Evolutionary conservation across 768 basidiomycete genomes (phyloP).

Genomic region (Pilatotrama ljubarskyi): DNA sequence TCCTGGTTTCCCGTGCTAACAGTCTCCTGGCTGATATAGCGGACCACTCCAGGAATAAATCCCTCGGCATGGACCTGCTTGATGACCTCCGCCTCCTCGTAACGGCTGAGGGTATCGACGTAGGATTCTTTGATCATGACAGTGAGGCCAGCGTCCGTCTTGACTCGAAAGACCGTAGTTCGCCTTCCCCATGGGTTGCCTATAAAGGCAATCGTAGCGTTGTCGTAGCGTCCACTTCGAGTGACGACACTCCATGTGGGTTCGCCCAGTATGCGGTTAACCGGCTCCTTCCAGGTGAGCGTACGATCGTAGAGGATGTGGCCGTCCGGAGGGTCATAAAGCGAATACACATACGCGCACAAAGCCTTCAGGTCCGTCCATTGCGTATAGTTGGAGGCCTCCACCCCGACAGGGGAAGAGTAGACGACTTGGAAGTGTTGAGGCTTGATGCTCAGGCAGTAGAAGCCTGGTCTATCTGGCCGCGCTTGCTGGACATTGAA

Average conservation of each 20-base stretch:
- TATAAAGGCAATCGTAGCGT: background rate
- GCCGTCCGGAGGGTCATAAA: slow-evolving; percentile 1
- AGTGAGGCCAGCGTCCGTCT: background rate
- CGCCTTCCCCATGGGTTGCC: background rate
- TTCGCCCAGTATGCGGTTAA: background rate
- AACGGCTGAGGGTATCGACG: background rate
- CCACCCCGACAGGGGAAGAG: background rate
- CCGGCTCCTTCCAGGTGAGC: background rate
- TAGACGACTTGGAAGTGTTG: slow-evolving; percentile 4
- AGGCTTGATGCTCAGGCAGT: background rate
- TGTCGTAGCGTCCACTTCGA: background rate
- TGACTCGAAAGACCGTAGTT: background rate
- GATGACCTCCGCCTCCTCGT: slow-evolving; percentile 53
- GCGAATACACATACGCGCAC: background rate
- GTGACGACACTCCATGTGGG: background rate
- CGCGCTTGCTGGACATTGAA: slow-evolving; percentile 11
- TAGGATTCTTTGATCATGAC: background rate
- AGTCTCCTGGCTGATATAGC: background rate
- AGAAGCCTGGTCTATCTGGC: slow-evolving; percentile 4
- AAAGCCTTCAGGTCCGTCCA: background rate
- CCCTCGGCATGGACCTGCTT: background rate
- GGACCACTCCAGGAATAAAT: background rate
- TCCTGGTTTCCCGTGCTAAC: background rate
- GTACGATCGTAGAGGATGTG: slow-evolving; percentile 10
- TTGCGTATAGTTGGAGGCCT: background rate